These are phyloP conservation scores for Xylaria longipes DNA, from an alignment of 495 filamentous ascomycete species.

Conservation along the genomic window DNA sequence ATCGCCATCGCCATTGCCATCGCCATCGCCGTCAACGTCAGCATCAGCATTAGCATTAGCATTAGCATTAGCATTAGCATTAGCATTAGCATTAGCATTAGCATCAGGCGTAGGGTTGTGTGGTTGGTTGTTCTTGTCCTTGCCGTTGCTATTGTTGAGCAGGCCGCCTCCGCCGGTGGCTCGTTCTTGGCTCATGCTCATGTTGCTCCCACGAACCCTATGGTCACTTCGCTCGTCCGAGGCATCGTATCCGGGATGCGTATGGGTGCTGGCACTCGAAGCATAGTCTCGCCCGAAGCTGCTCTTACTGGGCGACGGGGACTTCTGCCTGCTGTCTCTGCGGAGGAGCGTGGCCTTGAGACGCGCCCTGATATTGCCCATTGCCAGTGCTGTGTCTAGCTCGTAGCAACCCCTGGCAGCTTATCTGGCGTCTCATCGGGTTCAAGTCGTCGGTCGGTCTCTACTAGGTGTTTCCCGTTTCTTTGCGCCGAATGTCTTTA, in stretches of 20 bases:
- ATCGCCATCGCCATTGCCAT: neutral
- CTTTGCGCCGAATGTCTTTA: neutral
- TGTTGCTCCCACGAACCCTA: conserved; percentile 2
- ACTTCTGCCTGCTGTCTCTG: conserved; percentile 49
- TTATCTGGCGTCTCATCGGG: neutral
- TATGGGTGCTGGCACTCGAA: conserved; percentile 36
- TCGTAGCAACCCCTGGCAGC: neutral
- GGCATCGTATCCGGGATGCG: conserved; percentile 34
- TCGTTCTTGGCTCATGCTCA: conserved; percentile 15
- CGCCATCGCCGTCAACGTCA: neutral
- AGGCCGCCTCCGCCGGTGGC: neutral
- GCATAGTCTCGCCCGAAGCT: conserved; percentile 32
- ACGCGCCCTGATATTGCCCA: conserved; percentile 55
- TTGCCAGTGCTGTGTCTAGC: conserved; percentile 25
- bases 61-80: neutral
- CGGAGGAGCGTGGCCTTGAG: conserved; percentile 56
- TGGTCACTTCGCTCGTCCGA: conserved; percentile 29
- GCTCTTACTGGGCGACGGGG: conserved; percentile 43
- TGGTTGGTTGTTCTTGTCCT: neutral
- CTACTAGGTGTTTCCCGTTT: neutral
- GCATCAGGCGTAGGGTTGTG: neutral
- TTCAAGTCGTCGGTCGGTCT: neutral
- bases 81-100: neutral
- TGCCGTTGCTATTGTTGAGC: neutral
- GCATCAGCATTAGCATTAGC: too few relatives aligned